phyloP scores from a whole-genome alignment of 257 asterid species.

The Jasminum sambac region DNA sequence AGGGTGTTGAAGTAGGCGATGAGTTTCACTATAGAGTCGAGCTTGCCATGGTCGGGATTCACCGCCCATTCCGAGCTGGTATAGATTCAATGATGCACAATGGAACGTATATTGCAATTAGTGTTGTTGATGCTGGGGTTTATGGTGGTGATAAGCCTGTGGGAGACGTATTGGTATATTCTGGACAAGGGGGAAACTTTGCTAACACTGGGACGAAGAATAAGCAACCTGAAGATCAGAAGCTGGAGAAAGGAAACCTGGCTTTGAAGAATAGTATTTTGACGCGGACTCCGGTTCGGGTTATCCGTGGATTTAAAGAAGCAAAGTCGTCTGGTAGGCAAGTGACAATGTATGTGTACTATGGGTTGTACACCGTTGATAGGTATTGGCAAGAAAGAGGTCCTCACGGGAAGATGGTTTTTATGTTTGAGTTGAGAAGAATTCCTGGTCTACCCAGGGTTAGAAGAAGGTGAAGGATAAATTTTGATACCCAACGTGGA shows the following conservation, averaged over 20 bases:
- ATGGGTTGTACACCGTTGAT: constrained; percentile 76
- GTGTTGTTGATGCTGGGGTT: constrained; percentile 78
- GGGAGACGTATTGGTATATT: constrained; percentile 62
- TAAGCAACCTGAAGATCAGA: constrained; percentile 70
- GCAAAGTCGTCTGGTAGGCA: constrained; percentile 37
- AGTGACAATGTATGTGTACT: constrained; percentile 65
- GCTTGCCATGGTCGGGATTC: constrained; percentile 79
- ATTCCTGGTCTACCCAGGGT: constrained; percentile 77
- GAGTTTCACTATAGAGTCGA: constrained; percentile 84
- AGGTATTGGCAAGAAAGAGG: constrained; percentile 52
- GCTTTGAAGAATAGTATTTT: constrained; percentile 64
- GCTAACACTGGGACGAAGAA: constrained; percentile 22
- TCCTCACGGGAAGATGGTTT: constrained; percentile 62
- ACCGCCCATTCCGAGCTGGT: constrained; percentile 68
- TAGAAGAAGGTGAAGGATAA: constrained; percentile 57
- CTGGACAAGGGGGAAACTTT: constrained; percentile 78
- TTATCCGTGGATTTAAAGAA: constrained; percentile 62
- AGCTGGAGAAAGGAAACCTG: constrained; percentile 76
- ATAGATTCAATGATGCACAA: constrained; percentile 51
- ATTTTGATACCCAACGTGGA: too few relatives aligned
- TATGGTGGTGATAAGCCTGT: constrained; percentile 59
- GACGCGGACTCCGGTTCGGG: constrained; percentile 66
- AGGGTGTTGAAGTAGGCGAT: constrained; percentile 89
- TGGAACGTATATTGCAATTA: constrained; percentile 51
- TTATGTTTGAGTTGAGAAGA: constrained; percentile 71